Evolutionary conservation across 1,139 yeast species (phyloP), one percentile per base, ranked within the genome.

Genomic region (Magnusiomyces magnusii): DNA sequence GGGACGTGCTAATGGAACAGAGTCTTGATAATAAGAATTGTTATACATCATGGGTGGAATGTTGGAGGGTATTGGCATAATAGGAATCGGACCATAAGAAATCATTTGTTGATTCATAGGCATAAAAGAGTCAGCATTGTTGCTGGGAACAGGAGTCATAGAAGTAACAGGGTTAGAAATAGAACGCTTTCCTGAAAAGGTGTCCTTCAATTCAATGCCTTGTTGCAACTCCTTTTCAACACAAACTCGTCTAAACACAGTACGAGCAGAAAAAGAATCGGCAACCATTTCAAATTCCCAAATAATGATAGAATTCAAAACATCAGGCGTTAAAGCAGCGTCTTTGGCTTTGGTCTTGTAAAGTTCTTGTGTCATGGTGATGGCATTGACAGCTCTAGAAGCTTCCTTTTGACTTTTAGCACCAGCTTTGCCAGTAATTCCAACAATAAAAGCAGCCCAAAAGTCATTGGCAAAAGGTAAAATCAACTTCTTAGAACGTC

Each of bases 391-490:
- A 47, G 67, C 67, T 53, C 70, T 67, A 19, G 73, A 73, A 1
- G 73, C 68, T 54, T 66, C 68, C 24, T 72, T 69, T 56, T 69
- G 68, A 31, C 66, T 61, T 50, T 61, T 63, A 17, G 67, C 64
- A 31, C 64, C 60, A 27, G 62, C 63, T 23, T 60, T 57, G 42
- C 63, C 58, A 56, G 64, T 64, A 62, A 74, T 69, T 10, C 76
- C 75, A 34, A 65, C 65, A 49, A 74, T 64, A 61, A 74, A 74
- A 23, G 76, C 76, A 2, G 71, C 67, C 76, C 76, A 74, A 61
- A 74, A 74, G 58, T 74, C 77, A 24, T 69, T 65, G 21, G 75
- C 70, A 64, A 73, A 73, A 15, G 76, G 76, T 21, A 74, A 66
- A 47, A 57, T 63, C 17, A 73, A 65, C 54, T 70, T 69, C 59